Evolutionary conservation across 768 basidiomycete genomes (phyloP).

Genomic region (Termitomyces sp.): DNA sequence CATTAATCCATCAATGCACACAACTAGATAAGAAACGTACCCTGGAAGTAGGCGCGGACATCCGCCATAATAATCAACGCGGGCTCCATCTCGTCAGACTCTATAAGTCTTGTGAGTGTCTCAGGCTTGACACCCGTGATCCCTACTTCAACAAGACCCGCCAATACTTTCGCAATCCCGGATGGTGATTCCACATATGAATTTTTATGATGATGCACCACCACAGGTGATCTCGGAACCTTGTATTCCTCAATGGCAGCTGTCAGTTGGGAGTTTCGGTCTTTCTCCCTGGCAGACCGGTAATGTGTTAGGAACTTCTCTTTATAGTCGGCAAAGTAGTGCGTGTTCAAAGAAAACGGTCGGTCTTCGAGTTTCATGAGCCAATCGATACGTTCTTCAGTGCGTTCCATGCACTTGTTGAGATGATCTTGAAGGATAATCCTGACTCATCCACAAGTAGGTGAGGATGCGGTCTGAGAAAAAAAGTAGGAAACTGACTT

Average conservation of each 20-base stretch:
- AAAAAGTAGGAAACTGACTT: constrained; percentile 17
- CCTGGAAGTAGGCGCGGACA: constrained; percentile 73
- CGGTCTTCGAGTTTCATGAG: constrained; percentile 37
- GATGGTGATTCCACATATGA: not conserved
- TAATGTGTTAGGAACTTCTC: constrained; percentile 48
- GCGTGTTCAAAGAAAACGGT: constrained; percentile 44
- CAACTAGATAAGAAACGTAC: constrained; percentile 28
- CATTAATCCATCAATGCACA: not conserved
- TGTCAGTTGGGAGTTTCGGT: constrained; percentile 21
- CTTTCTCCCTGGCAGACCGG: constrained; percentile 33
- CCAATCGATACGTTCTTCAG: constrained; percentile 40
- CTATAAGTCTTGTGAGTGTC: constrained; percentile 47
- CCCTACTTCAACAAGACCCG: constrained; percentile 33
- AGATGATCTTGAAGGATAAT: constrained; percentile 47
- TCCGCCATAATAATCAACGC: constrained; percentile 66
- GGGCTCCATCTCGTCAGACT: constrained; percentile 46
- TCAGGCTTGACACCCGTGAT: constrained; percentile 30
- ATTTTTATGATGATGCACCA: not conserved
- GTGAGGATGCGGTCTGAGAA: not conserved
- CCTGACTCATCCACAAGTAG: constrained; percentile 24
- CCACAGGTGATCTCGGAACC: not conserved
- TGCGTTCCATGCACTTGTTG: constrained; percentile 31
- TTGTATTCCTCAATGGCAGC: constrained; percentile 20
- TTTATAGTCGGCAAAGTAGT: constrained; percentile 40
- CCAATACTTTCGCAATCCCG: constrained; percentile 28